Evolutionary conservation across 2,329 filamentous ascomycete genomes (phyloP), one percentile per base, ranked within the genome.

Genomic region (Capronia coronata): DNA sequence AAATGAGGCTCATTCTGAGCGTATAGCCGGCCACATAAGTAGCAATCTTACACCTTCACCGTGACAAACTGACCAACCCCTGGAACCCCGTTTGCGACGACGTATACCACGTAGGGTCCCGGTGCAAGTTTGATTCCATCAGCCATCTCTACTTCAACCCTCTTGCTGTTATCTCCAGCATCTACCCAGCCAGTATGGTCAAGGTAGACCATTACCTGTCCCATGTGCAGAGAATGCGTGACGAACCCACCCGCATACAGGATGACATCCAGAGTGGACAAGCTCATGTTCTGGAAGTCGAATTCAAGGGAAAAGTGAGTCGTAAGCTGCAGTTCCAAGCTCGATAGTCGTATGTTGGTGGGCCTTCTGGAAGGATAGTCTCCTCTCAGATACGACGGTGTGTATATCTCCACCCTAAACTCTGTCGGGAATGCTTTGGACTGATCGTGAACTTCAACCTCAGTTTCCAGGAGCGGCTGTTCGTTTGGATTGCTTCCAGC

Each of bases 181-280:
- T 68, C 60, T n/a, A 59, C 59, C 63, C 73, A 80, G 32, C 73
- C 75, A 16, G 64, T 65, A 38, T 62, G 66, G 54, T 80, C 77
- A 34, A 82, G 66, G 57, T 73, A 72, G 34, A 75, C 49, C 73
- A 80, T 76, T 9, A 77, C 72, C 56, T 80, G 77, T 37, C 77
- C 76, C 79, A 82, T 82, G 61, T 82, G 78, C 16, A 82, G 60
- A 1, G 71, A 74, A 63, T 82, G 79, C 29, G 79, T 82, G 35
- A 80, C 75, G 57, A 78, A 82, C 4, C 79, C 79, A 37, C 76
- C 76, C 58, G 80, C 73, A 63, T 80, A 79, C 16, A 82, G 68
- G 59, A 75, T 74, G 45, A 75, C 66, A 2, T 59, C 62, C 56
- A 72, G 67, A 2, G 72, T 68, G 37, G 64, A 66, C 32, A 65